A percentile compares a stretch with the other conserved stretches of the same genome.
phyloP scores from a whole-genome alignment of 306 rosid genomes.

The Phaseolus lunatus region DNA sequence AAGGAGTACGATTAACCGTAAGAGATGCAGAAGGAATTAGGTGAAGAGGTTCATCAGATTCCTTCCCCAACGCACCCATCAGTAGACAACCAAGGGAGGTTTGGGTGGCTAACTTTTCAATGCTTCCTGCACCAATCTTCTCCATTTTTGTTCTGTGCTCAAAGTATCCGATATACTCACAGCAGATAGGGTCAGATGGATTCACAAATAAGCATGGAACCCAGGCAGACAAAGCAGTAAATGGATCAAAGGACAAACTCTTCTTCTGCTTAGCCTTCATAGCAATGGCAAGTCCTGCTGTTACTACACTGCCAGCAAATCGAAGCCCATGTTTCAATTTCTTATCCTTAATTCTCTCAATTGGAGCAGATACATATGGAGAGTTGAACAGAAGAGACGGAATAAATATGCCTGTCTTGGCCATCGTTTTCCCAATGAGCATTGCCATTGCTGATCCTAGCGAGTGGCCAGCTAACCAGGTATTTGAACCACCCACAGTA shows the following conservation, averaged over 20 bases:
- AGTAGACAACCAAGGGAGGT: slow-evolving; percentile 71
- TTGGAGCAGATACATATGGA: slow-evolving; percentile 80
- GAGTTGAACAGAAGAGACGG: slow-evolving; percentile 89
- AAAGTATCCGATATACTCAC: slow-evolving; percentile 85
- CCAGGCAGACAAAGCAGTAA: slow-evolving; percentile 75
- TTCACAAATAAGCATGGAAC: slow-evolving; percentile 81
- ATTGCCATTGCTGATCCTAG: slow-evolving; percentile 89
- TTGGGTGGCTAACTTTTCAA: slow-evolving; percentile 83
- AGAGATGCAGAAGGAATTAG: slow-evolving; percentile 89
- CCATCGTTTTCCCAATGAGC: slow-evolving; percentile 92
- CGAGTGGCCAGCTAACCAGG: slow-evolving; percentile 96
- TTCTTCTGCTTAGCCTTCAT: slow-evolving; percentile 65
- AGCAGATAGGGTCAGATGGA: slow-evolving; percentile 75
- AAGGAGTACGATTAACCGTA: slow-evolving; percentile 54
- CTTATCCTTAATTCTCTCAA: slow-evolving; percentile 78
- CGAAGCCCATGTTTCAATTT: slow-evolving; percentile 74
- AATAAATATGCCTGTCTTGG: slow-evolving; percentile 60
- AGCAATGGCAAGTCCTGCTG: slow-evolving; percentile 80
- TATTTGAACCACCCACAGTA: slow-evolving; percentile 64
- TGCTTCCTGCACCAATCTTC: slow-evolving; percentile 79
- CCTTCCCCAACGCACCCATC: slow-evolving; percentile 72
- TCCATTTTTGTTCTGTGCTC: slow-evolving; percentile 89
- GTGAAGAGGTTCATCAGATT: slow-evolving; percentile 71
- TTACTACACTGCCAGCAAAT: slow-evolving; percentile 75
- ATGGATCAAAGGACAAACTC: slow-evolving; percentile 54